Base-by-base conservation (phyloP, 306 rosid genomes). In the Corylus americana region DNA sequence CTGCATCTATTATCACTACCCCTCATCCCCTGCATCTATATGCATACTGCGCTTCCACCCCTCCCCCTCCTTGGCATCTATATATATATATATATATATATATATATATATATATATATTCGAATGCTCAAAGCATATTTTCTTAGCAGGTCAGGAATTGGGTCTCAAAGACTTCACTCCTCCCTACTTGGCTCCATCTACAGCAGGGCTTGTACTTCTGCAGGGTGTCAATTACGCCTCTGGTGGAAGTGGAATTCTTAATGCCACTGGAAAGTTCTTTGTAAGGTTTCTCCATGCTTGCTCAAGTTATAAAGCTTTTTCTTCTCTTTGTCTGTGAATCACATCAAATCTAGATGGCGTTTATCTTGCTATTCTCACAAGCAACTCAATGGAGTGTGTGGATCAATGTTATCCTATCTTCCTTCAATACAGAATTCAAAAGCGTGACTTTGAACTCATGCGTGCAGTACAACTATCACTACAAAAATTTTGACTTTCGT, bases 161-260 rank as follows among this genome's bases (percentile, higher is more conserved):
- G 92, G 90, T 70, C 51, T 82, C 3, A 76, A 76, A 16, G 78
- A 77, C n/a, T 80, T 82, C 68, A 82, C 83, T 27, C 97, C 92
- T 35, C 93, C 94, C 5, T 91, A 90, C 84, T 70, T 90, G 62
- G 88, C 93, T 35, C 94, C 93, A 70, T 64, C 94, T 20, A 87
- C 92, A 64, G 20, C 73, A 2, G 97, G 92, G 47, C 45, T 82
- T 2, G 82, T 77, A n/a, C 42, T 88, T 84, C 81, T 93, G 66
- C 79, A 77, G 55, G 98, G 94, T 48, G 92, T 87, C 44, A 93
- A 93, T 63, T 91, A 91, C 82, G 98, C 94, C 44, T 93, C 94
- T 31, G 94, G 94, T 20, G 91, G 90, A 12, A 80, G 88, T 82
- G 94, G 97, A 75, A 90, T 91, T 88, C 88, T 91, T 44, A 93